phyloP scores from a whole-genome alignment of 176 grass and related monocot species.

The Juncus inflexus region DNA sequence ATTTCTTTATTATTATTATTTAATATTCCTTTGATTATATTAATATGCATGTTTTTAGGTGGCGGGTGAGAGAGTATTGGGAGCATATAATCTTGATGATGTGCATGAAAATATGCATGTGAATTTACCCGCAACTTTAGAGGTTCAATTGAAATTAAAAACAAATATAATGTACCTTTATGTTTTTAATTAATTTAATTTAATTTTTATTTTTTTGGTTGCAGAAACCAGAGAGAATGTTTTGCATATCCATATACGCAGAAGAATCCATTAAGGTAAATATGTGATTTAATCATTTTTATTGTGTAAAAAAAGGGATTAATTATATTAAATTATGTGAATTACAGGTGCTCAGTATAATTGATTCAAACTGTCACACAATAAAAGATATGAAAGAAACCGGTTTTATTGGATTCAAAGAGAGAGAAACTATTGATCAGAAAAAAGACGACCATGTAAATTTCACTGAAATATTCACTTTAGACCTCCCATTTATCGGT shows the following conservation, averaged over 20 bases:
- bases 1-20: slow-evolving; percentile 6
- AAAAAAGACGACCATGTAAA: slow-evolving; percentile 57
- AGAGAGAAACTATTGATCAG: slow-evolving; percentile 63
- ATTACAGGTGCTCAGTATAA: slow-evolving; percentile 77
- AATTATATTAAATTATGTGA: slow-evolving; percentile 36
- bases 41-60: slow-evolving; percentile 38
- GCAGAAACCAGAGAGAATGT: slow-evolving; percentile 85
- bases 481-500: slow-evolving; percentile 77
- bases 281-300: background rate
- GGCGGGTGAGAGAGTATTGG: slow-evolving; percentile 88
- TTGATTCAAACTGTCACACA: slow-evolving; percentile 80
- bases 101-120: slow-evolving; percentile 64
- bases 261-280: slow-evolving; percentile 94
- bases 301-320: background rate
- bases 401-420: slow-evolving; percentile 56
- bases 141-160: slow-evolving; percentile 43
- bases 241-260: slow-evolving; percentile 68
- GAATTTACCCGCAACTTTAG: slow-evolving; percentile 60
- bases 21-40: slow-evolving; percentile 26
- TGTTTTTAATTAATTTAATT: slow-evolving; percentile 6
- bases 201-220: slow-evolving; percentile 27
- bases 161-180: background rate
- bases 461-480: slow-evolving; percentile 61
- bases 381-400: slow-evolving; percentile 62
- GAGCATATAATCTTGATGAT: slow-evolving; percentile 88